Evolutionary conservation across 148 eudicot species (phyloP).

Genomic region (Fagopyrum homotropicum): DNA sequence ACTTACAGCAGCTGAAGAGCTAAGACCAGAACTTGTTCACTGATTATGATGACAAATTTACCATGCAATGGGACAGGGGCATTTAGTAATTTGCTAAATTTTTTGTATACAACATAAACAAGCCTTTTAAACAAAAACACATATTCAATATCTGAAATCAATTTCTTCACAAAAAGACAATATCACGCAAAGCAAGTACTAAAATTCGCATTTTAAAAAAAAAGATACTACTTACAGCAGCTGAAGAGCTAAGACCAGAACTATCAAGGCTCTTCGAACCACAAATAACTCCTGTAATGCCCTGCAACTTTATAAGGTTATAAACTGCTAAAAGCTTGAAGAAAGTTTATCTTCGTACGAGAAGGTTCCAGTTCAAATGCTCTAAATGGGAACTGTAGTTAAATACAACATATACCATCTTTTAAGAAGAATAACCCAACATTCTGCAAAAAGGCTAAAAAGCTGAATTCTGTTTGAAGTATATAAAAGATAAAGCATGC

Average conservation of each 20-base stretch:
- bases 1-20: conserved; percentile 99
- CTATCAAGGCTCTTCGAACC: conserved; percentile 89
- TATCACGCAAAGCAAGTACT: conserved; percentile 1
- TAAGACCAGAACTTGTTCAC: conserved; percentile 25
- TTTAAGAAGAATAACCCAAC: not conserved
- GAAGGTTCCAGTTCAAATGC: not conserved
- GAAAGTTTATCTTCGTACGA: no score
- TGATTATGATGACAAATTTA: no score
- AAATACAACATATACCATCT: not conserved
- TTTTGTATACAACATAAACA: not conserved
- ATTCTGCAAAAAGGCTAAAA: not conserved
- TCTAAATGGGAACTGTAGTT: not conserved
- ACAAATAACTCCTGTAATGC: conserved; percentile 66
- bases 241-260: conserved; percentile 98
- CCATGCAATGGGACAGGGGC: no score
- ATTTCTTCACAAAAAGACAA: not conserved
- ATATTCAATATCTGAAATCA: not conserved
- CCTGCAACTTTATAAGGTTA: conserved; percentile 36
- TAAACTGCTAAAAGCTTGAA: not conserved
- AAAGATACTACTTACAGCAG: conserved; percentile 70
- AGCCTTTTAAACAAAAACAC: not conserved
- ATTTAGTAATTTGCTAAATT: not conserved
- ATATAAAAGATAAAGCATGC: not conserved
- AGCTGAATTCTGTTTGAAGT: not conserved
- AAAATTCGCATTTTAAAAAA: not conserved